These are phyloP conservation scores for Fragilariopsis cylindrus DNA, from an alignment of 108 stramenopile genomes.

Conservation along the genomic window DNA sequence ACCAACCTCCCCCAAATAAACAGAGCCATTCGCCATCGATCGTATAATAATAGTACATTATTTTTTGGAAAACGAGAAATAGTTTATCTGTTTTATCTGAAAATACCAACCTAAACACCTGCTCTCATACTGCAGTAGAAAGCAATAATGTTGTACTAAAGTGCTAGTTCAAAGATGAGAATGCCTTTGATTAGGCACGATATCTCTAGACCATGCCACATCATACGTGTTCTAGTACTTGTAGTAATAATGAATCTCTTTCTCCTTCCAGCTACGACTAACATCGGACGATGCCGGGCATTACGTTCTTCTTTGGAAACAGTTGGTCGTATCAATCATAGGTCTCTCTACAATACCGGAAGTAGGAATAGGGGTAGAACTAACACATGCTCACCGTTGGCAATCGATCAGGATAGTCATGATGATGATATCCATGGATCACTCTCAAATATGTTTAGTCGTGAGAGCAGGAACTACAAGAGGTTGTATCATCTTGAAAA, in stretches of 20 bases:
- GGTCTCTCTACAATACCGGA: not conserved
- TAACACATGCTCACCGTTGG: not conserved
- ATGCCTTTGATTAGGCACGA: too few species aligned
- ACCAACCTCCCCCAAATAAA: too few species aligned
- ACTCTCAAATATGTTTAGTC: conserved; percentile 7
- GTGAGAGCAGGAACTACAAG: conserved; percentile 25
- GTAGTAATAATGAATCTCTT: conserved; percentile 4
- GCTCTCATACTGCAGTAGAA: too few species aligned
- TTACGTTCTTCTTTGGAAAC: not conserved
- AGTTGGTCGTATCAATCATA: not conserved
- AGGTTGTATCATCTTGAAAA: conserved; percentile 21
- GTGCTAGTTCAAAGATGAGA: too few species aligned
- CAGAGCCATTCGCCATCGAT: too few species aligned
- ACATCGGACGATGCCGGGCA: conserved; percentile 8
- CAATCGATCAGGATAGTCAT: not conserved
- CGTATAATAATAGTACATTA: too few species aligned
- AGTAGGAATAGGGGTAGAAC: not conserved
- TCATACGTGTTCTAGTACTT: not conserved
- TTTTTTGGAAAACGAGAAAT: too few species aligned
- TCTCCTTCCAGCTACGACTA: not conserved
- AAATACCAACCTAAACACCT: too few species aligned
- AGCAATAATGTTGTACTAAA: too few species aligned
- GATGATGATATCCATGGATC: not conserved
- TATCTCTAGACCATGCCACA: too few species aligned
- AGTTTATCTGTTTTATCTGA: too few species aligned